These are phyloP conservation scores for Fusarium chlamydosporum DNA, from an alignment of 2,329 filamentous ascomycete species.

Conservation along the genomic window DNA sequence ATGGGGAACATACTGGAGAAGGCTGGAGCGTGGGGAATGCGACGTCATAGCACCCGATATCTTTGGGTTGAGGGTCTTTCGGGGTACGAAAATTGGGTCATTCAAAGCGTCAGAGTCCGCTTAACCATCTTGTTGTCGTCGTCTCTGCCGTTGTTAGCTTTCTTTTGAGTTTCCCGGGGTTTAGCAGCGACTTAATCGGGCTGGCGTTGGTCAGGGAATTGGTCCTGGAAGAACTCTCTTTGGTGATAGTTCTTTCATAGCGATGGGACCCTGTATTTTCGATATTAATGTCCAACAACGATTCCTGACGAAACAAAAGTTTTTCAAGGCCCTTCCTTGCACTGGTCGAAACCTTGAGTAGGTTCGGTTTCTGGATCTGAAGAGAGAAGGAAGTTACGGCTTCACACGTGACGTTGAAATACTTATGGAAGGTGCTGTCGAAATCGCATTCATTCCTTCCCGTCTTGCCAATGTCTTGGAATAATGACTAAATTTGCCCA, in stretches of 20 bases:
- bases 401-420: slow-evolving; percentile 12
- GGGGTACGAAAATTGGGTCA: slow-evolving; percentile 40
- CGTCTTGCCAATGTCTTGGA: slow-evolving; percentile 16
- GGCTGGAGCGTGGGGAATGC: slow-evolving; percentile 44
- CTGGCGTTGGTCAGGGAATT: not conserved
- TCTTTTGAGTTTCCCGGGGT: not conserved
- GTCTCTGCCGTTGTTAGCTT: not conserved
- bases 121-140: not conserved
- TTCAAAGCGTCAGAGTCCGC: not conserved
- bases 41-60: slow-evolving; percentile 43
- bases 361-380: not conserved
- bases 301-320: not conserved
- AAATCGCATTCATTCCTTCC: slow-evolving; percentile 14
- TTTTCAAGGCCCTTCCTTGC: slow-evolving; percentile 6
- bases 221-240: not conserved
- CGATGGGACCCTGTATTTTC: slow-evolving; percentile 6
- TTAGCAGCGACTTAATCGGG: not conserved
- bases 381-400: slow-evolving; percentile 15
- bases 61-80: slow-evolving; percentile 12
- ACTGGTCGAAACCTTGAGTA: not conserved
- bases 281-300: not conserved
- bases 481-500: slow-evolving; percentile 7
- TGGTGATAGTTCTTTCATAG: not conserved
- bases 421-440: not conserved
- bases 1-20: slow-evolving; percentile 17